Evolutionary conservation across 2,329 filamentous ascomycete genomes (phyloP).

Genomic region (Fusarium goolgardi): DNA sequence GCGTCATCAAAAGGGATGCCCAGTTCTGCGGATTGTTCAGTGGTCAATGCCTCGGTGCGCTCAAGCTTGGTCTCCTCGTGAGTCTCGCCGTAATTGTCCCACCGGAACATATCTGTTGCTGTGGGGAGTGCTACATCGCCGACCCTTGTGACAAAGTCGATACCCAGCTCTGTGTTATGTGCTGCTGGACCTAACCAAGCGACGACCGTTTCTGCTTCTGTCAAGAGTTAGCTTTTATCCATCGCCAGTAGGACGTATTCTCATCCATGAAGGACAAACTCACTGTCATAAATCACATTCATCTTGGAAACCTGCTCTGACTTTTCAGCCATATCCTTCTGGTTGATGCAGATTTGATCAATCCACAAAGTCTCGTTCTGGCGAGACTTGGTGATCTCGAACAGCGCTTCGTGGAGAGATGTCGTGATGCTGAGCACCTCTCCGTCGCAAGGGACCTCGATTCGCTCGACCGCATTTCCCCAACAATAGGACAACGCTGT

Average conservation of each 20-base stretch:
- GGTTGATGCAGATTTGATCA: constrained; percentile 41
- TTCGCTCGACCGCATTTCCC: constrained; percentile 5
- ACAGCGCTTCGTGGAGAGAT: constrained; percentile 23
- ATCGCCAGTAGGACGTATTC: fast-evolving
- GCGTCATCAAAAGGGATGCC: constrained; percentile 32
- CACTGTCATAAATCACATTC: constrained; percentile 39
- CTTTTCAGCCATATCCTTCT: constrained; percentile 18
- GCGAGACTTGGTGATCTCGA: constrained; percentile 16
- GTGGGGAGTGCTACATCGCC: constrained; percentile 32
- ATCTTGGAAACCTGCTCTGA: constrained; percentile 35
- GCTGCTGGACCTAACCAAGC: constrained; percentile 33
- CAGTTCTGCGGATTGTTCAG: constrained; percentile 16
- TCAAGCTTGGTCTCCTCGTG: constrained; percentile 25
- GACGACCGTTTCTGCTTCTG: constrained; percentile 39
- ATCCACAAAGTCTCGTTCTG: constrained; percentile 30
- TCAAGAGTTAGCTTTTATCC: neutral
- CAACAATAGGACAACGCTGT: constrained; percentile 37
- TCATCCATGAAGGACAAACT: neutral
- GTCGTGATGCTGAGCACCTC: constrained; percentile 17
- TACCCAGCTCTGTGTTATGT: neutral
- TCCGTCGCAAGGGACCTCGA: constrained; percentile 23
- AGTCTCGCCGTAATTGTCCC: constrained; percentile 17
- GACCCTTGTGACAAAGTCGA: constrained; percentile 23
- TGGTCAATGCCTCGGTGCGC: constrained; percentile 7
- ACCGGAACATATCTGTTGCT: constrained; percentile 29